Conservation (phyloP, 495 filamentous ascomycete species). For the Rusavskia elegans region DNA sequence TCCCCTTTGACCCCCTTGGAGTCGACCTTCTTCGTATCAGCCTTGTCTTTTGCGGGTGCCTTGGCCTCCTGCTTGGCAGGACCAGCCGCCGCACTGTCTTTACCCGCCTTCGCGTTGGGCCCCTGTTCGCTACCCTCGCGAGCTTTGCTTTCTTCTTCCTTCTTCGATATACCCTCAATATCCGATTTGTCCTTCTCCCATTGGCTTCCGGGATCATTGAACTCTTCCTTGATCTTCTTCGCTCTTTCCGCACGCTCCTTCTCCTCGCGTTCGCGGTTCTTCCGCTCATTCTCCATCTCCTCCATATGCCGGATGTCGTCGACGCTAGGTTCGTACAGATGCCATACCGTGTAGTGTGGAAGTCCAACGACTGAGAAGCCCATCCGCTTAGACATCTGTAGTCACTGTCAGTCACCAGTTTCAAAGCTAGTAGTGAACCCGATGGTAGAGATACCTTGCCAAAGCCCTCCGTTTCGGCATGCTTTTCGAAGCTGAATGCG, state of each 20-base stretch:
- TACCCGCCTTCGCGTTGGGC: conserved; percentile 15
- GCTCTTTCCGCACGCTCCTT: conserved; percentile 46
- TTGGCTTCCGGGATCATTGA: conserved; percentile 49
- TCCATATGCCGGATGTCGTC: conserved; percentile 98
- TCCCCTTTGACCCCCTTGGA: neutral
- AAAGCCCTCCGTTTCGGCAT: conserved; percentile 97
- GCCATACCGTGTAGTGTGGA: conserved; percentile 98
- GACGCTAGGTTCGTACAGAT: conserved; percentile 94
- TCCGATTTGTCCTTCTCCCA: conserved; percentile 74
- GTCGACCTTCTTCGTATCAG: neutral
- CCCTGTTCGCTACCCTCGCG: conserved; percentile 24
- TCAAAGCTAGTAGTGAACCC: neutral
- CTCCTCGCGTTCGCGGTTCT: conserved; percentile 57
- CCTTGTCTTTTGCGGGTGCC: neutral
- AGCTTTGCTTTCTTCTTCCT: conserved; percentile 31
- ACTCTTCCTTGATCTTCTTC: conserved; percentile 55
- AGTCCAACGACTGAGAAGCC: conserved; percentile 89
- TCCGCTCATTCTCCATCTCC: conserved; percentile 75
- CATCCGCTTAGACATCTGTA: conserved; percentile 92
- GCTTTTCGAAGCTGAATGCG: conserved; percentile 96
- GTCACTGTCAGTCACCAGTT: conserved; percentile 18
- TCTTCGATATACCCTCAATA: conserved; percentile 48
- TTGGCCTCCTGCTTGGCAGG: conserved; percentile 12
- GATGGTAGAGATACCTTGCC: conserved; percentile 60
- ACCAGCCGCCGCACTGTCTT: neutral